Percentiles rank a stretch among this genome's conserved stretches.
Evolutionary conservation across 2,329 filamentous ascomycete species (phyloP).

Genomic region (Periconia sp.): DNA sequence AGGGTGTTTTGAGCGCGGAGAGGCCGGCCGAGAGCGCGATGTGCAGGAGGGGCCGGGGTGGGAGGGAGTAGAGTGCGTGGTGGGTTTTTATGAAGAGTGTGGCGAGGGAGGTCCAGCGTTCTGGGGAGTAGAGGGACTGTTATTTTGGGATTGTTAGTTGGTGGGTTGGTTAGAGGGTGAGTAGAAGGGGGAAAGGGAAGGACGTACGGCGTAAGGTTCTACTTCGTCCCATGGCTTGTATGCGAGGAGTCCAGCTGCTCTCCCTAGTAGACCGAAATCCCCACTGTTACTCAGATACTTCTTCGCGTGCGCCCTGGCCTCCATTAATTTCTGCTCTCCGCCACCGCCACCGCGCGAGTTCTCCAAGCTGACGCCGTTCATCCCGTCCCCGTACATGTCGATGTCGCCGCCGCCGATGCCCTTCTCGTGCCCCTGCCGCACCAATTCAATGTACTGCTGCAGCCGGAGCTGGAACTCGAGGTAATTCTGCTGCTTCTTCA

Average conservation of each 20-base stretch:
- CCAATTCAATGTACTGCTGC: conserved; percentile 93
- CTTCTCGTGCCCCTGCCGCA: conserved; percentile 59
- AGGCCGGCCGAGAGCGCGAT: conserved; percentile 88
- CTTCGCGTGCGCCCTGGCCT: conserved; percentile 79
- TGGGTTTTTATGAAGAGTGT: conserved; percentile 82
- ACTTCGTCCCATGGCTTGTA: conserved; percentile 64
- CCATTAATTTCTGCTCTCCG: conserved; percentile 61
- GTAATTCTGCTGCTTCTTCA: conserved; percentile 85
- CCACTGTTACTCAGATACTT: conserved; percentile 76
- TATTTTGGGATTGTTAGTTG: conserved; percentile 10
- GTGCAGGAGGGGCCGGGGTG: conserved; percentile 80
- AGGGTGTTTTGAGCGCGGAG: conserved; percentile 92
- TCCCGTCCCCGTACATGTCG: conserved; percentile 24
- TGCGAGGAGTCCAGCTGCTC: conserved; percentile 79
- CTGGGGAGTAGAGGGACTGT: conserved; percentile 70
- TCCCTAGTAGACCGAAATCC: conserved; percentile 67
- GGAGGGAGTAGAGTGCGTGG: conserved; percentile 81
- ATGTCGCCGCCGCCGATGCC: conserved; percentile 12
- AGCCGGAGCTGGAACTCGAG: conserved; percentile 91
- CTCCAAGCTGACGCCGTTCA: conserved; percentile 69
- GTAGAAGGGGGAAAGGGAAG: conserved; percentile 2
- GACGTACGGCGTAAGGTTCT: conserved; percentile 61
- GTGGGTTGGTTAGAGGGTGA: no score
- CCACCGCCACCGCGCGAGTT: conserved; percentile 4
- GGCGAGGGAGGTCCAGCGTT: conserved; percentile 76